Percentiles rank a stretch among this genome's conserved stretches.
These are phyloP conservation scores for Stenocarpella maydis DNA, from an alignment of 2,329 filamentous ascomycete genomes.

Conservation along the genomic window DNA sequence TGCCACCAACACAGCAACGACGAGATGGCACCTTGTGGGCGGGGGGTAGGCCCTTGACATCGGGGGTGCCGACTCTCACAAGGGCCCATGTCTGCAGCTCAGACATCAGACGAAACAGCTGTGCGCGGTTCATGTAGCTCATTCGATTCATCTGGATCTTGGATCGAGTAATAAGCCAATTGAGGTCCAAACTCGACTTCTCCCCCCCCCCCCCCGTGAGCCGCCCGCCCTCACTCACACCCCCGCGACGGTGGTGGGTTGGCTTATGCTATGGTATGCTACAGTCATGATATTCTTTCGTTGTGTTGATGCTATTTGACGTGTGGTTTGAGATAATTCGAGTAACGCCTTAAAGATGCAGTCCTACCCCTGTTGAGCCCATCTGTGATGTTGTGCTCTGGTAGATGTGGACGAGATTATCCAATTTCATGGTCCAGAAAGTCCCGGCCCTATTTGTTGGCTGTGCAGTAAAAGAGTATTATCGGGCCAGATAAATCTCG, in stretches of 20 bases:
- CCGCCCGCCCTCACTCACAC: not conserved
- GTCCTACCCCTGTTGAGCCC: conserved; percentile 2
- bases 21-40: conserved; percentile 12
- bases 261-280: conserved; percentile 15
- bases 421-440: conserved; percentile 18
- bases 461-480: not conserved
- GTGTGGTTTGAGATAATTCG: conserved; percentile 11
- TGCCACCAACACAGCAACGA: conserved; percentile 1
- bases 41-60: conserved; percentile 2
- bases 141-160: conserved; percentile 27
- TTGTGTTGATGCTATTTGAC: conserved; percentile 15
- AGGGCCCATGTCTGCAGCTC: conserved; percentile 23
- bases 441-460: conserved; percentile 1
- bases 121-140: conserved; percentile 18
- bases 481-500: not conserved
- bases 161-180: conserved; percentile 27
- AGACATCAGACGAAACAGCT: conserved; percentile 32
- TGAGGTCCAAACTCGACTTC: conserved; percentile 12
- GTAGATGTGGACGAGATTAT: conserved; percentile 15
- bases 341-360: conserved; percentile 32
- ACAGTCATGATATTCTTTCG: conserved; percentile 15
- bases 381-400: conserved; percentile 1
- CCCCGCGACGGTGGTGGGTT: not conserved
- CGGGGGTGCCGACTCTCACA: conserved; percentile 8
- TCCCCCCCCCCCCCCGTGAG: not conserved